phyloP scores from a whole-genome alignment of 2,329 filamentous ascomycete species.

The Diaporthe citrichinensis region DNA sequence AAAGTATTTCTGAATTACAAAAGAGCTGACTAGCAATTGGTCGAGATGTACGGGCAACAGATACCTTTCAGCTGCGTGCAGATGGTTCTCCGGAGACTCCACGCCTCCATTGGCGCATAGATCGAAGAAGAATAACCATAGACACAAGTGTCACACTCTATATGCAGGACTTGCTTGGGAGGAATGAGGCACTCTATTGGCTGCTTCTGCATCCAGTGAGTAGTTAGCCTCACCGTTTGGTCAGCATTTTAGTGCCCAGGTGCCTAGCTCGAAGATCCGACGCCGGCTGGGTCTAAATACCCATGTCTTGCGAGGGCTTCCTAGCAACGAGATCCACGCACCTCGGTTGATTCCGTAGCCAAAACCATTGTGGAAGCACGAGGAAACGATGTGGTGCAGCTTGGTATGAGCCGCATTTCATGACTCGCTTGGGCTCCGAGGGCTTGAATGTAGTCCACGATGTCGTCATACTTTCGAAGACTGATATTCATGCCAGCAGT shows the following conservation, averaged over 20 bases:
- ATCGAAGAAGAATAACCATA: neutral
- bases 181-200: neutral
- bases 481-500: neutral
- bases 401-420: neutral
- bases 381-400: neutral
- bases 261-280: neutral
- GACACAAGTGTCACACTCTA: neutral
- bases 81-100: neutral
- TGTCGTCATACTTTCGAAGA: conserved; percentile 8
- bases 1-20: too few species aligned
- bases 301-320: neutral
- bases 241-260: neutral
- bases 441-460: neutral
- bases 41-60: neutral
- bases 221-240: neutral
- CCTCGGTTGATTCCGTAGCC: neutral
- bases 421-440: neutral
- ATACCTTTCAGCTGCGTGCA: neutral
- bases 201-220: neutral
- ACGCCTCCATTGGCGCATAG: neutral
- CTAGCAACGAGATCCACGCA: neutral
- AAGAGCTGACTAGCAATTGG: too few species aligned
- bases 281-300: neutral
- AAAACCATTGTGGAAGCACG: neutral
- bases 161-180: neutral